phyloP scores from a whole-genome alignment of 2,329 filamentous ascomycete genomes.

The Epichloe glyceriae region DNA sequence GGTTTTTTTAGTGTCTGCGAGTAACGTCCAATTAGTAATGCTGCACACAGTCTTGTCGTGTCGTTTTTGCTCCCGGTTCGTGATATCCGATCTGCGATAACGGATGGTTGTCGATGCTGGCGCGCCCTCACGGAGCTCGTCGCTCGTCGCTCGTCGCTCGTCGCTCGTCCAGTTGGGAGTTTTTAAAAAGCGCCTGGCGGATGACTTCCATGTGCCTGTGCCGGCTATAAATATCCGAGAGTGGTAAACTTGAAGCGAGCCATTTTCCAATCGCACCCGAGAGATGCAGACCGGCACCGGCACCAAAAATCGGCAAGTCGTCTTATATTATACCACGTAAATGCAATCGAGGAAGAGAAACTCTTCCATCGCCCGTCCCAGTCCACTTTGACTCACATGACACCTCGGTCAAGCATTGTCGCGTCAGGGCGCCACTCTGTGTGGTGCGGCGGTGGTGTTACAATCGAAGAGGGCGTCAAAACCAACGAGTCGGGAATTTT shows the following conservation, averaged over 20 bases:
- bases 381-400: background rate
- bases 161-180: too few species aligned
- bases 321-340: too few species aligned
- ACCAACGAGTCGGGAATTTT: background rate
- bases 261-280: background rate
- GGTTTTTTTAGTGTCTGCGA: slow-evolving; percentile 6
- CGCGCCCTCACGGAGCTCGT: background rate
- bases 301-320: too few species aligned
- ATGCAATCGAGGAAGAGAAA: background rate
- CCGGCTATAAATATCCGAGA: background rate
- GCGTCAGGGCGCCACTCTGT: background rate
- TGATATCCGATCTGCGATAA: background rate
- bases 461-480: background rate
- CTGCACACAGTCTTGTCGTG: background rate
- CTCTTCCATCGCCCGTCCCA: background rate
- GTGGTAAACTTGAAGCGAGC: background rate
- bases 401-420: background rate
- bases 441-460: background rate
- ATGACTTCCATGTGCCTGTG: background rate
- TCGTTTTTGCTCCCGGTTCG: background rate
- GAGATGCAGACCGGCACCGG: too few species aligned
- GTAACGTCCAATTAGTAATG: background rate
- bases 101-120: background rate
- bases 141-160: background rate
- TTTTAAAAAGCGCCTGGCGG: background rate